Base-by-base conservation (phyloP, 2,329 filamentous ascomycete species). In the Tolypocladium amazonense region DNA sequence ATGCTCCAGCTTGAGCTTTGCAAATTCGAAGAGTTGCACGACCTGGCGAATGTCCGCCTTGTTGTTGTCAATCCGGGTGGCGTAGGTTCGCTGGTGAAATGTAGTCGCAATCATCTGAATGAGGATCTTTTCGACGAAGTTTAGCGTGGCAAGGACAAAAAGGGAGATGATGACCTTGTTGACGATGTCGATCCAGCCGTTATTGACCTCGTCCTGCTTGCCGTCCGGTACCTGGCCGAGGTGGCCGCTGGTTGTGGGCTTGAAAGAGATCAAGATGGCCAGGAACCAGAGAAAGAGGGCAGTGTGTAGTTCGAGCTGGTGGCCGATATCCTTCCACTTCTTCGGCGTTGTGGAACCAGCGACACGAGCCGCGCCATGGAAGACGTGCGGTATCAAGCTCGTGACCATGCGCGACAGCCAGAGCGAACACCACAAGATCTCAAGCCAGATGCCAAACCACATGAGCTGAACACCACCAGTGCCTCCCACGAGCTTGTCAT, bases 381-480 rank as follows among this genome's bases (percentile, higher is more conserved):
- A 75, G 7, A 76, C 59, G 33, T 70, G 72, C 0, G 82, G 81
- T 64, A 84, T 72, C 41, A 81, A 69, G 33, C 79, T 77, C 4
- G 79, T 81, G 50, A 79, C 65, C 69, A 84, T 81, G 15, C 81
- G 77, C 1, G 80, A 88, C 25, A 88, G 87, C 93, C 93, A 97
- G 0, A 97, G 79, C 0, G 91, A 91, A 63, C 93, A 80, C 93
- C 93, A 97, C 33, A 97, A 81, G 50, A 96, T 90, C 72, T 96
- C 90, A 23, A 97, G 81, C 93, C 93, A 97, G 63, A 97, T 91
- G 37, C 89, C 89, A 69, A 97, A 97, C 93, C 93, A 97, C 61
- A 91, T 77, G 53, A 97, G 77, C 63, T 85, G 70, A 0, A 96
- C 91, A 25, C 88, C 90, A 0, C 91, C 91, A 3, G 88, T 82